Evolutionary conservation across 2,329 filamentous ascomycete genomes (phyloP), one percentile per base, ranked within the genome.

Genomic region (Penicillium crustosum): DNA sequence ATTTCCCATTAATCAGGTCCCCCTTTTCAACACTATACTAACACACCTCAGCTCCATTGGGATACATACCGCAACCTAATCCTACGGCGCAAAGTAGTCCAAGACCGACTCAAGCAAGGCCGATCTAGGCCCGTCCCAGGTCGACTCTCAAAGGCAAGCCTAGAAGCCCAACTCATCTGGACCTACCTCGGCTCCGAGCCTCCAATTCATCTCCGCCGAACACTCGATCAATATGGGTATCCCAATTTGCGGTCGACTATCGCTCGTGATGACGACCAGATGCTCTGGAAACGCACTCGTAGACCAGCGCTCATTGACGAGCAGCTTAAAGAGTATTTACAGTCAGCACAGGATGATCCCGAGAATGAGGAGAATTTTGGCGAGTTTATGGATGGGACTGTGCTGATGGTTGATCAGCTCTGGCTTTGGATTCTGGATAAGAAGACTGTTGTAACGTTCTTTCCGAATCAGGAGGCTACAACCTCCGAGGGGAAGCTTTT

Each of bases 391-490:
- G 70, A 73, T 47, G 71, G 71, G 3, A 73, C 72, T 53, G 86
- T 87, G 39, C 78, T 88, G n/a, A 88, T 88, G 83, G 83, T 88
- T 0, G 86, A 88, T 57, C 85, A 88, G 64, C 69, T 88, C 1
- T 88, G 86, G 86, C 68, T 88, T 0, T 78, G 74, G 75, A 71
- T 78, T 39, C 64, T 76, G 9, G 73, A 77, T 49, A 53, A 66
- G 19, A 72, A 70, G 53, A 73, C 71, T 9, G 62, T 73, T 23
- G 62, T 73, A 3, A 73, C 71, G 3, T 72, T 73, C 49, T 74
- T 73, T 36, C 71, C 71, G 0, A 69, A 70, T 27, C 70, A 72
- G 36, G 71, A 75, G 44, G 70, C 73, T 15, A 70, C 70, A 7
- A 69, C 69, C 6, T 68, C 69, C 6, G 67, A 74, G 57, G 70